Evolutionary conservation across 345 rosid genomes (phyloP).

Genomic region (Angophora floribunda): DNA sequence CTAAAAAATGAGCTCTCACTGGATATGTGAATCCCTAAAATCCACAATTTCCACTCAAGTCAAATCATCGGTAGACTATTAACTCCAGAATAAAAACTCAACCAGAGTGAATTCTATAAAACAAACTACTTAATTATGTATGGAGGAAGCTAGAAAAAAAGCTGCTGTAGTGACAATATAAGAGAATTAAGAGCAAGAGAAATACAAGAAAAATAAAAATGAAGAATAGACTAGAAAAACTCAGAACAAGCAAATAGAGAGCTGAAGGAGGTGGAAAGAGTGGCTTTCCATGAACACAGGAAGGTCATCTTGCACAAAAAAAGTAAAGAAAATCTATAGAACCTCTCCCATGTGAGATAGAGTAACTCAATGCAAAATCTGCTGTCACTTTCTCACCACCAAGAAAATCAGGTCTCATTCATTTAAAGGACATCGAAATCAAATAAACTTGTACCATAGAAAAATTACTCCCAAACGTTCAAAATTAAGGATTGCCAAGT

Average conservation of each 20-base stretch:
- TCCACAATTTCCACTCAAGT: neutral
- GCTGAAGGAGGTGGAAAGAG: neutral
- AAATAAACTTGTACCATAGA: neutral
- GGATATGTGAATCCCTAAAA: constrained; percentile 89
- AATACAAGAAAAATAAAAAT: neutral
- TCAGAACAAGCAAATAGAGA: neutral
- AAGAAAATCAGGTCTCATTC: neutral
- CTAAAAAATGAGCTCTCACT: constrained; percentile 75
- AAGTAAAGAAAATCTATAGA: neutral
- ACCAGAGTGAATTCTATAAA: neutral
- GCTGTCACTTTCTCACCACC: neutral
- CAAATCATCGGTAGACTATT: neutral
- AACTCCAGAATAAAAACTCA: neutral
- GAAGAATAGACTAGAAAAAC: neutral
- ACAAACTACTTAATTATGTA: neutral
- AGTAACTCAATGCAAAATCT: neutral
- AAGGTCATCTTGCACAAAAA: neutral
- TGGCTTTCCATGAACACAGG: neutral
- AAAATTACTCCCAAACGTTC: neutral
- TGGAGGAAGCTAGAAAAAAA: neutral
- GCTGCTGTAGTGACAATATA: neutral
- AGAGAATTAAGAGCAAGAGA: neutral
- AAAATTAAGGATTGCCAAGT: neutral
- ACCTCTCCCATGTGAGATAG: neutral
- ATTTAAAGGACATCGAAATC: neutral